phyloP scores from a whole-genome alignment of 106 monocot genomes.

The Apostasia ramifera region DNA sequence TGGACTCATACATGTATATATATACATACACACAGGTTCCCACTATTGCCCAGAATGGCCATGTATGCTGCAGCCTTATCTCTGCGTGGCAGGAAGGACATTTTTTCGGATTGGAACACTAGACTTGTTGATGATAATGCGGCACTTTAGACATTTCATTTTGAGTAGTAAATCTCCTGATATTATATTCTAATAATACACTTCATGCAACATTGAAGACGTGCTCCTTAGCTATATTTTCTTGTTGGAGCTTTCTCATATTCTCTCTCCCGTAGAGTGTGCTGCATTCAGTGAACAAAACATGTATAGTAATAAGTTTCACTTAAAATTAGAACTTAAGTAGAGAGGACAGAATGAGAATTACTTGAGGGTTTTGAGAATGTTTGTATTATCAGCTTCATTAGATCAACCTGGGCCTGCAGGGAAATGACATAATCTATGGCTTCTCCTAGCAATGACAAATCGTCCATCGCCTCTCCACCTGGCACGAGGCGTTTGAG shows the following conservation, averaged over 20 bases:
- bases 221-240: neutral
- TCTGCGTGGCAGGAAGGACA: no score
- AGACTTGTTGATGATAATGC: no score
- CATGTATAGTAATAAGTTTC: neutral
- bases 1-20: neutral
- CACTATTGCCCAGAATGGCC: no score
- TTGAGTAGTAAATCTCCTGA: no score
- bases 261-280: neutral
- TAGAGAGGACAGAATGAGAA: neutral
- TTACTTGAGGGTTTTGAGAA: slow-evolving; percentile 16
- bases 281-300: neutral
- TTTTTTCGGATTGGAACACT: no score
- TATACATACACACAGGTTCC: no score
- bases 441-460: slow-evolving; percentile 44
- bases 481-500: slow-evolving; percentile 59
- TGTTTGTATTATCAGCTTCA: slow-evolving; percentile 29
- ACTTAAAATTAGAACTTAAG: neutral
- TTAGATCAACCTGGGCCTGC: slow-evolving; percentile 47
- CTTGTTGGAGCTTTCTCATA: neutral
- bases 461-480: slow-evolving; percentile 31
- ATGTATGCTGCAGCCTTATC: no score
- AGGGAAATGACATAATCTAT: slow-evolving; percentile 60
- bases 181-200: neutral
- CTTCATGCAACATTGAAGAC: neutral
- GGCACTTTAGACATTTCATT: no score